Evolutionary conservation across 345 rosid genomes (phyloP).

Genomic region (Gossypium stocksii): DNA sequence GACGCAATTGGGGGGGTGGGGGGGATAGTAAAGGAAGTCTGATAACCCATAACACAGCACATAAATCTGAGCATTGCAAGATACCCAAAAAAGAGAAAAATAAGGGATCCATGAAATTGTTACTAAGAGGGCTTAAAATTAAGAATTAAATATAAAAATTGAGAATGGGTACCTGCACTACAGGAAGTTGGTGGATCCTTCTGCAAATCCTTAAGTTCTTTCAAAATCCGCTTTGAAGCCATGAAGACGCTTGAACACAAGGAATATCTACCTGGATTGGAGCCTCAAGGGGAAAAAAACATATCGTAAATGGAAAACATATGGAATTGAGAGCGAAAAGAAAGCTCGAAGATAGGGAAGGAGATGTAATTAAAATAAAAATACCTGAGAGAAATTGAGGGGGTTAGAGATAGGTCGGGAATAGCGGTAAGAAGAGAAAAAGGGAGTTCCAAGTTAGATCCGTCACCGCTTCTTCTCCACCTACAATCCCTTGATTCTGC

Average conservation of each 20-base stretch:
- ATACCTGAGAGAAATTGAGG: neutral
- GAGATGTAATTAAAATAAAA: neutral
- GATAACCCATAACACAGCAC: neutral
- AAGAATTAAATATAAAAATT: neutral
- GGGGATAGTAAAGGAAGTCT: neutral
- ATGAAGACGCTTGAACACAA: constrained; percentile 15
- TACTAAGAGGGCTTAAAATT: neutral
- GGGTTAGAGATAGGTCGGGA: constrained; percentile 5
- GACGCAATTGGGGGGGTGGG: neutral
- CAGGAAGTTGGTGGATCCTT: constrained; percentile 46
- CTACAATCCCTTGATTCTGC: constrained; percentile 10
- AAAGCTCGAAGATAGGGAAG: neutral
- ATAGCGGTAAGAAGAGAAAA: constrained; percentile 5
- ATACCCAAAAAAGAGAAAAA: neutral
- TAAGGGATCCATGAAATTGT: neutral
- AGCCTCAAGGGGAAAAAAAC: too few relatives aligned
- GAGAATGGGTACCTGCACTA: constrained; percentile 31
- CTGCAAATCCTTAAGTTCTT: constrained; percentile 24
- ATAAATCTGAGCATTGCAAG: neutral
- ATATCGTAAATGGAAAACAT: neutral
- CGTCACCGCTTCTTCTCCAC: neutral
- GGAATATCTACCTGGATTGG: neutral
- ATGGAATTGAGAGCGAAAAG: neutral
- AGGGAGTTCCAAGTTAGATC: neutral
- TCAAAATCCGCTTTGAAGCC: constrained; percentile 42